These are phyloP conservation scores for Penicillium goetzii DNA, from an alignment of 495 filamentous ascomycete genomes.

Conservation along the genomic window DNA sequence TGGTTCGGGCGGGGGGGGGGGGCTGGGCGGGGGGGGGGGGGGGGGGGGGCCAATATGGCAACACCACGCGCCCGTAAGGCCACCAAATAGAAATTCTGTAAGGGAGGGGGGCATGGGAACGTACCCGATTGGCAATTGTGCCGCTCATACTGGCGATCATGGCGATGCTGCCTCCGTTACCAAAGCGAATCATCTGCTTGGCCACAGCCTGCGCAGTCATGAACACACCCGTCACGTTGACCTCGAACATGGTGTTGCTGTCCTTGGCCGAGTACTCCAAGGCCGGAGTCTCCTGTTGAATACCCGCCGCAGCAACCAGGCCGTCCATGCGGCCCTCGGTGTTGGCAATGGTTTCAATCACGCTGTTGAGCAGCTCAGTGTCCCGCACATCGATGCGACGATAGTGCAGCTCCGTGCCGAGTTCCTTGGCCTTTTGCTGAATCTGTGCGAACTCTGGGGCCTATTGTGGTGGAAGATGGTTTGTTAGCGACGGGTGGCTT, in stretches of 20 bases:
- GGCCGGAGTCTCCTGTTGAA: constrained; percentile 72
- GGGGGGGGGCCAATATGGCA: neutral
- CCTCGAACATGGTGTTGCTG: constrained; percentile 69
- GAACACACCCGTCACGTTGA: constrained; percentile 79
- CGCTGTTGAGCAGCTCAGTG: constrained; percentile 64
- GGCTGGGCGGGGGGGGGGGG: no score
- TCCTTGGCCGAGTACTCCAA: constrained; percentile 69
- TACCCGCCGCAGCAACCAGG: constrained; percentile 74
- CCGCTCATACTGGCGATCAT: constrained; percentile 79
- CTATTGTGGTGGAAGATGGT: constrained; percentile 46
- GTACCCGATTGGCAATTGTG: constrained; percentile 65
- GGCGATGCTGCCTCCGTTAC: constrained; percentile 70
- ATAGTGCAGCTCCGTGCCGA: constrained; percentile 74
- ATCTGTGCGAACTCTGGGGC: constrained; percentile 64
- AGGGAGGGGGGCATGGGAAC: constrained; percentile 24
- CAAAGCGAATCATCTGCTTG: constrained; percentile 75
- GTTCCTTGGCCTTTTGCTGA: constrained; percentile 65
- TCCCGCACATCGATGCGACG: constrained; percentile 86
- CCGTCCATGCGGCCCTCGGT: constrained; percentile 76
- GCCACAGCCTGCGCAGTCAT: constrained; percentile 73
- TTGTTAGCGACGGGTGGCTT: neutral
- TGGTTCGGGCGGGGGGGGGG: no score
- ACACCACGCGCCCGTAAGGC: neutral
- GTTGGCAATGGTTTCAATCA: constrained; percentile 69
- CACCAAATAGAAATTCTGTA: neutral